phyloP scores from a whole-genome alignment of 2,329 filamentous ascomycete species.

The Microsporum ferrugineum region DNA sequence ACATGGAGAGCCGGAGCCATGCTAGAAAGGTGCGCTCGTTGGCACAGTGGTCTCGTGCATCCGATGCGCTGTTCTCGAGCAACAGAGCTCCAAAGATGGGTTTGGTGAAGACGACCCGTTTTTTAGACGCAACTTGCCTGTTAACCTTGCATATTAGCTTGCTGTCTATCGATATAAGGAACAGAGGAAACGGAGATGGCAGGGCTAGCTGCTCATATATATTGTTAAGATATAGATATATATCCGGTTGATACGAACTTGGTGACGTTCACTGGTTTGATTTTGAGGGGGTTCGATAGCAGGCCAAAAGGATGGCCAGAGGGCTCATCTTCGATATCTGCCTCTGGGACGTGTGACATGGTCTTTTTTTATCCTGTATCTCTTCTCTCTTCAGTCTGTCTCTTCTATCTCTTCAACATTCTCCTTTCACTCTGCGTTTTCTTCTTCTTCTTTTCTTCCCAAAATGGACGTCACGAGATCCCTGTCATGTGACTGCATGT shows the following conservation, averaged over 20 bases:
- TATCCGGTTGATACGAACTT: constrained; percentile 15
- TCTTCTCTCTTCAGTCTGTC: not conserved
- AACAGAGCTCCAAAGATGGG: constrained; percentile 50
- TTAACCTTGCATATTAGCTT: constrained; percentile 5
- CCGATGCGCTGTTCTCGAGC: constrained; percentile 55
- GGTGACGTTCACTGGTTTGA: constrained; percentile 40
- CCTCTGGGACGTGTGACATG: constrained; percentile 16
- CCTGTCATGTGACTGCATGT: not conserved
- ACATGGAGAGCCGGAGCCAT: constrained; percentile 77
- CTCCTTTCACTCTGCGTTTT: not conserved
- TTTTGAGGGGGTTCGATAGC: constrained; percentile 40
- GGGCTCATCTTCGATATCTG: constrained; percentile 16
- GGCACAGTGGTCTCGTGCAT: constrained; percentile 55
- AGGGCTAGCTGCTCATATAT: not conserved
- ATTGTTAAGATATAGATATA: not conserved
- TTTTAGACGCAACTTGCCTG: constrained; percentile 23
- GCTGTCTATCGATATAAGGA: not conserved
- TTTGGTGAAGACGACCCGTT: constrained; percentile 40
- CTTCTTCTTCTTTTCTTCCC: not conserved
- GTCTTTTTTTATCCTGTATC: constrained; percentile 6
- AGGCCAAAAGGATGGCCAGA: constrained; percentile 35
- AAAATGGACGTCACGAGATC: not conserved
- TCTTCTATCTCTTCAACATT: not conserved
- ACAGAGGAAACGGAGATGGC: not conserved
- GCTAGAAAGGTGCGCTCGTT: constrained; percentile 71